Conservation (phyloP, 1,139 yeast species). For the Wickerhamomyces sp. region DNA sequence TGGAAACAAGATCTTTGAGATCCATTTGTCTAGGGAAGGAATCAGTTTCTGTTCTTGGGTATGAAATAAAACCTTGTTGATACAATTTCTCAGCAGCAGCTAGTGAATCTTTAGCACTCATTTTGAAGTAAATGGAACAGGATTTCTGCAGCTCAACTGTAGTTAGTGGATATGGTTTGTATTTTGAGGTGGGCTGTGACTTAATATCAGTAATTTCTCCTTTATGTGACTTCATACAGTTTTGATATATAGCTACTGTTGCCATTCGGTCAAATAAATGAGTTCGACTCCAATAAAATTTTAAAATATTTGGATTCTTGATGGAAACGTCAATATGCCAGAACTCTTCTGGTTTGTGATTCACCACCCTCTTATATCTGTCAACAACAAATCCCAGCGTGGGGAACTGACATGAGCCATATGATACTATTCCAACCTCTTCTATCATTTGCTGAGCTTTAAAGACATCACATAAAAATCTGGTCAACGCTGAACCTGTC, state of each 20-base stretch:
- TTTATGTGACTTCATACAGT: constrained; percentile 46
- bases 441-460: constrained; percentile 19
- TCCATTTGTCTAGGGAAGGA: constrained; percentile 76
- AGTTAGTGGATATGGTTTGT: constrained; percentile 85
- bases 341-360: constrained; percentile 71
- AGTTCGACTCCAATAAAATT: constrained; percentile 61
- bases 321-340: constrained; percentile 66
- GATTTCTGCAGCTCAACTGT: constrained; percentile 93
- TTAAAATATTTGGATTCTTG: constrained; percentile 34
- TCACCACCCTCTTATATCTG: constrained; percentile 69
- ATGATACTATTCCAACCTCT: constrained; percentile 46
- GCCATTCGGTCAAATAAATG: constrained; percentile 70
- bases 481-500: constrained; percentile 85
- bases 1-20: constrained; percentile 50
- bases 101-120: constrained; percentile 79
- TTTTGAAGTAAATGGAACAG: constrained; percentile 67
- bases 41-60: constrained; percentile 98
- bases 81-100: constrained; percentile 85
- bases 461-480: constrained; percentile 40
- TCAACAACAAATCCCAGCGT: constrained; percentile 97
- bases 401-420: constrained; percentile 97
- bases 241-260: constrained; percentile 60
- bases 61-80: constrained; percentile 80
- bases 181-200: constrained; percentile 66
- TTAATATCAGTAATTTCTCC: constrained; percentile 52